Evolutionary conservation across 768 basidiomycete species (phyloP).

Genomic region (Boletus barrowsii): DNA sequence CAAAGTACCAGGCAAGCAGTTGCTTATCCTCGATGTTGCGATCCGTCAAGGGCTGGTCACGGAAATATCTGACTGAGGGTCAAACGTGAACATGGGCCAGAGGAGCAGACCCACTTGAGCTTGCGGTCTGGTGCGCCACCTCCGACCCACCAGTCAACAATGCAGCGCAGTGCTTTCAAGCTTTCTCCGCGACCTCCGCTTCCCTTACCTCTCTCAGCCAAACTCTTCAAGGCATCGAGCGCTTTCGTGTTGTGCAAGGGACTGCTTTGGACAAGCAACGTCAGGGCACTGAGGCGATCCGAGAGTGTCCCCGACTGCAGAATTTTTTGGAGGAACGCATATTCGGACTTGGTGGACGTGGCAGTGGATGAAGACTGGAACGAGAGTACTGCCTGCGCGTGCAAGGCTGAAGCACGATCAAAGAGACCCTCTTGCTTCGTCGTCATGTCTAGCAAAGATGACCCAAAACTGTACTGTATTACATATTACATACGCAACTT

Average conservation of each 20-base stretch:
- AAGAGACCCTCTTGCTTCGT: slow-evolving; percentile 24
- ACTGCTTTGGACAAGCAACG: slow-evolving; percentile 82
- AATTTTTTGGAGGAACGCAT: slow-evolving; percentile 79
- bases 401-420: slow-evolving; percentile 46
- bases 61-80: slow-evolving; percentile 67
- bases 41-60: slow-evolving; percentile 77
- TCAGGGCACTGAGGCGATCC: slow-evolving; percentile 87
- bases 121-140: slow-evolving; percentile 89
- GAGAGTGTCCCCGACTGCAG: slow-evolving; percentile 87
- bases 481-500: too few relatives aligned
- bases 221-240: slow-evolving; percentile 65
- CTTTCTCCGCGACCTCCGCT: slow-evolving; percentile 93
- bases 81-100: neutral
- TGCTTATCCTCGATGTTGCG: slow-evolving; percentile 65
- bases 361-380: slow-evolving; percentile 50
- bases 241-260: slow-evolving; percentile 85
- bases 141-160: slow-evolving; percentile 97
- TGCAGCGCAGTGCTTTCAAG: slow-evolving; percentile 82
- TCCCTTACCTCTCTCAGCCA: slow-evolving; percentile 76
- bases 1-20: slow-evolving; percentile 84
- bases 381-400: slow-evolving; percentile 40
- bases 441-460: too few relatives aligned
- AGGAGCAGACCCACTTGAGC: slow-evolving; percentile 57
- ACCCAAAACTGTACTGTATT: too few relatives aligned
- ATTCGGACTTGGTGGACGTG: slow-evolving; percentile 60